Base-by-base conservation (phyloP, 148 eudicot genomes). In the Silene conica region DNA sequence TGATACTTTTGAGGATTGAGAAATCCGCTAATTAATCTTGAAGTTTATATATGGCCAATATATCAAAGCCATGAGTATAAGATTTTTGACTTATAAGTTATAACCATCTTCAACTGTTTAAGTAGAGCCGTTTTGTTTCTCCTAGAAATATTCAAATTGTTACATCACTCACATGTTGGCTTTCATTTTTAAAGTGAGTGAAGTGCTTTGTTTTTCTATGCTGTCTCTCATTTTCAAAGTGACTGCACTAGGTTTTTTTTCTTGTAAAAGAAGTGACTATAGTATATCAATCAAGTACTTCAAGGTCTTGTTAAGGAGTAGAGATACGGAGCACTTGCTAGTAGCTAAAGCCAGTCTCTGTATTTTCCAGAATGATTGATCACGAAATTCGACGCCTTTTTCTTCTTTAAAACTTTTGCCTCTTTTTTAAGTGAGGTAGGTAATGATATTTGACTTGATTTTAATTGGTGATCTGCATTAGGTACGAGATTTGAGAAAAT, bases 401-500 rank as follows among this genome's bases (percentile, higher is more conserved):
- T 13, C 25, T 12, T 41, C 26, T 67, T 21, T 72, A 23, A 15
- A 8, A 62, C 1, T 38, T 71, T 57, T 20, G 4, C 45, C 31
- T 20, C 23, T 11, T 14, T 14, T 19, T 16, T 28, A 6, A 25
- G 7, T 19, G 67, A 41, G 43, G 7, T 19, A 28, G 34, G 15
- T 6, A 8, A 28, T 5, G 13, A 62, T 41, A 48, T 63, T 12
- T 67, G 15, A 67, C 16, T 2, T 72, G 4, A 5, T 38, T 62
- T 52, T 45, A 34, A 74, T 46, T 61, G 31, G 9, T 50, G 71
- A 3, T 69, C 19, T 20, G 14, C 10, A 69, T 55, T 75, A 93
- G 98, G 96, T 90, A 28, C 77, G 77, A 75, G 90, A 87, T 70
- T 84, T 93, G 83, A 86, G 96, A 74, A 86, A 83, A 74, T 50